Evolutionary conservation across 345 rosid genomes (phyloP).

Genomic region (Toxicodendron radicans): DNA sequence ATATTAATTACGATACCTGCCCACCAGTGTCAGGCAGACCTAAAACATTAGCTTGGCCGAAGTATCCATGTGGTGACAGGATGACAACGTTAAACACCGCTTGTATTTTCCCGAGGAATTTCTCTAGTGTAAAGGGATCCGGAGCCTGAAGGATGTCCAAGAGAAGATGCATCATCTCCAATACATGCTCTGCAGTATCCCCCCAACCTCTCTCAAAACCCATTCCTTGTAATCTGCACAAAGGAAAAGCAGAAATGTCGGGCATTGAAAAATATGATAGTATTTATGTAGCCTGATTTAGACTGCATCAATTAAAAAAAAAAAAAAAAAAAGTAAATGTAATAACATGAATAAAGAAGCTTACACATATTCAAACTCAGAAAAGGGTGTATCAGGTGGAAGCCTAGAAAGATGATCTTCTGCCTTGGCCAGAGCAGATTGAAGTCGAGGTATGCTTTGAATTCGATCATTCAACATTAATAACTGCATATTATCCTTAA

Average conservation of each 20-base stretch:
- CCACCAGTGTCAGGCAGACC: conserved; percentile 99
- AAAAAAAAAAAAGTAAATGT: background rate
- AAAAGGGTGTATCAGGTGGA: conserved; percentile 60
- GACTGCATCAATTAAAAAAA: background rate
- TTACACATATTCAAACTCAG: conserved; percentile 75
- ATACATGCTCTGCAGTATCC: conserved; percentile 73
- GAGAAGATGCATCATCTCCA: conserved; percentile 83
- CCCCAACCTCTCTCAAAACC: conserved; percentile 99
- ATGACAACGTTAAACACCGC: conserved; percentile 96
- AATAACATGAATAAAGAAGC: conserved; percentile 7
- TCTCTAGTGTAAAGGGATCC: conserved; percentile 87
- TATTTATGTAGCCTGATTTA: background rate
- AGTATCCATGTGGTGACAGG: conserved; percentile 95
- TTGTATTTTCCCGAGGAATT: conserved; percentile 88
- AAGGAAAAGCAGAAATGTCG: conserved; percentile 1
- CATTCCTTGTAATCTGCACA: conserved; percentile 73
- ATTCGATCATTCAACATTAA: conserved; percentile 96
- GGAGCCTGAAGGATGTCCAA: conserved; percentile 96
- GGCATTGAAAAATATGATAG: background rate
- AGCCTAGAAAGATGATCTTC: conserved; percentile 84
- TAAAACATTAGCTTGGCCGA: conserved; percentile 99
- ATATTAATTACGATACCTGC: conserved; percentile 49
- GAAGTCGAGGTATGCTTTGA: conserved; percentile 61
- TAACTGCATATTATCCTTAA: conserved; percentile 39
- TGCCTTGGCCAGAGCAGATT: conserved; percentile 70